Evolutionary conservation across 176 grass and related monocot species (phyloP), one percentile per base, ranked within the genome.

Genomic region (Zea mays): DNA sequence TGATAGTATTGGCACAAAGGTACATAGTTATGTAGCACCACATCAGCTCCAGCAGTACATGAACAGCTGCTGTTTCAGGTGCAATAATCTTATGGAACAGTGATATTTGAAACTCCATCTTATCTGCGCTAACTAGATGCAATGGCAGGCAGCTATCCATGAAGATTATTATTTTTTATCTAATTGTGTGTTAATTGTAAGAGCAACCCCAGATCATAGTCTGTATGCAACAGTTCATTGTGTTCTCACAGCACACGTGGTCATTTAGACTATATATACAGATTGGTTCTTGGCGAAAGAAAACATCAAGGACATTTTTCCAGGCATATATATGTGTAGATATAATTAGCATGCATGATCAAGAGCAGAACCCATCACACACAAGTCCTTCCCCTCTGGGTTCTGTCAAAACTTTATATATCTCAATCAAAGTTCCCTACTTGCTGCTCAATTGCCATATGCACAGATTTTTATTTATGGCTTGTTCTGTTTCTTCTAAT

Each of bases 11-110:
- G 83, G 54, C 48, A 15, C 45, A 10, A 6, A 34, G 44, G 54
- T 71, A 72, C 82, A 72, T 15, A 21, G 42, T 78, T 65, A 79
- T 27, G 27, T 46, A 38, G 6, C 72, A 16, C 16, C 71, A 48
- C 71, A 48, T 68, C 56, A 68, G 62, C 12, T 72, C 4, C 44
- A 44, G 44, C 35, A 38, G 34, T 50, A 56, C 47, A 59, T 13
- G 60, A 35, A 55, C 40, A 55, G 2, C 45, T 55, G 13, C 20
- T 27, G 17, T 85, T 52, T 44, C 19, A 41, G 48, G 51, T 65
- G 78, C 41, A 33, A 41, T 27, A 20, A 27, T 27, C 27, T 68
- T 68, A 33, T 43, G 19, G 19, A 77, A 3, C 41, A 50, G 33
- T 64, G 8, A 64, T 12, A 51, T 11, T 11, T 11, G n/a, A 5